Evolutionary conservation across 2,329 filamentous ascomycete species (phyloP), one percentile per base, ranked within the genome.

Genomic region (Annulohypoxylon truncatum): DNA sequence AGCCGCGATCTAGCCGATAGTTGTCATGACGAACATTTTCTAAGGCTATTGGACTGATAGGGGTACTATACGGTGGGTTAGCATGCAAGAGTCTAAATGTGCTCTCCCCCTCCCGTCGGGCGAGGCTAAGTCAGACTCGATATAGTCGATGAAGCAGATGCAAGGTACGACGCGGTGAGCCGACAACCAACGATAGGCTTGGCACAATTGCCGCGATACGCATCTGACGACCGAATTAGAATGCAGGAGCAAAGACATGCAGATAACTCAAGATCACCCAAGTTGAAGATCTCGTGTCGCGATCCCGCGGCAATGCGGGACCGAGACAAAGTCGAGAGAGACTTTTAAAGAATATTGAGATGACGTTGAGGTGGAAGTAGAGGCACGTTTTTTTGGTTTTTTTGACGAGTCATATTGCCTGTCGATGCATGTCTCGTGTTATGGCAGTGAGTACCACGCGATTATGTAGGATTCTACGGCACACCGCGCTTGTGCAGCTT

Each of bases 401-500:
- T 42, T 33, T 3, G 10, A 29, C 38, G 31, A 51, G 63, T 57
- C 31, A 48, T 47, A 53, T 64, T 56, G 35, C 42, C 60, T 38
- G 52, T 33, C 24, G 29, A 35, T 24, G 58, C 22, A 57, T 62
- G 59, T 58, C 40, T 66, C 26, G 56, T 53, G 54, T 56, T 64
- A 57, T 54, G 59, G 64, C 65, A 29, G 47, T 46, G 42, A 38
- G 46, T 54, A 48, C 59, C 66, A 69, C 66, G 68, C 68, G 66
- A 67, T 60, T 48, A 56, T 47, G 67, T 67, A 56, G 64, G 64
- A 69, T 63, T 61, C 40, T 53, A 51, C 54, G 66, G 53, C 50
- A 38, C 44, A 56, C 40, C 54, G 61, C 64, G 56, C 67, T 65
- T 61, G 64, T 46, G 64, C 58, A 48, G 64, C 46, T 13, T 58